phyloP scores from a whole-genome alignment of 31 red algal genomes.

The Odonthalia washingtoniensis region DNA sequence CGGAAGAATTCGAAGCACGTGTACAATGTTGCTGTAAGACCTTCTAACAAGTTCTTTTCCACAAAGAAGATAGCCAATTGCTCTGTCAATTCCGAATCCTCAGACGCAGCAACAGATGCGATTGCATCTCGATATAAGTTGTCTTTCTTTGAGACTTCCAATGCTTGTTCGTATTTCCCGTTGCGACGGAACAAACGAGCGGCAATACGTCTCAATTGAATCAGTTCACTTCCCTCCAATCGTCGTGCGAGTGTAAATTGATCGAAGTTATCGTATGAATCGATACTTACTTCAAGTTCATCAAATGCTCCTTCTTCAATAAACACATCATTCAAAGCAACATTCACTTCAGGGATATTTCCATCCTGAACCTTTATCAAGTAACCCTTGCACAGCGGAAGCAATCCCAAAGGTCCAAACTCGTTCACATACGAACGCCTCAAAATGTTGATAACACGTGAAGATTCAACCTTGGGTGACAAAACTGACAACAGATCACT shows the following conservation, averaged over 20 bases:
- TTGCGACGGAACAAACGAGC: conserved; percentile 81
- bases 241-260: conserved; percentile 83
- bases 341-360: conserved; percentile 96
- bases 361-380: conserved; percentile 90
- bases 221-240: conserved; percentile 79
- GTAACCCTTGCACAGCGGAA: conserved; percentile 93
- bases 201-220: conserved; percentile 80
- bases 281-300: conserved; percentile 80
- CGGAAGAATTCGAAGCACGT: conserved; percentile 95
- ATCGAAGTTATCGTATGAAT: conserved; percentile 97
- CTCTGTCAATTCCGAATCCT: conserved; percentile 89
- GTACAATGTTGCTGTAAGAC: conserved; percentile 86
- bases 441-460: conserved; percentile 83
- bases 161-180: conserved; percentile 92
- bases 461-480: conserved; percentile 82
- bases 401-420: conserved; percentile 85
- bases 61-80: conserved; percentile 88
- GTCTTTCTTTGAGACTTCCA: conserved; percentile 95
- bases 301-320: conserved; percentile 89
- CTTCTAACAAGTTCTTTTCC: conserved; percentile 76
- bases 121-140: conserved; percentile 88
- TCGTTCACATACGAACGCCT: conserved; percentile 60
- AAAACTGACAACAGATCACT: conserved; percentile 92
- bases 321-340: conserved; percentile 94
- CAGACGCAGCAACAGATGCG: conserved; percentile 85